Conservation (phyloP, 2,329 filamentous ascomycete genomes). For the Calonectria hongkongensis region DNA sequence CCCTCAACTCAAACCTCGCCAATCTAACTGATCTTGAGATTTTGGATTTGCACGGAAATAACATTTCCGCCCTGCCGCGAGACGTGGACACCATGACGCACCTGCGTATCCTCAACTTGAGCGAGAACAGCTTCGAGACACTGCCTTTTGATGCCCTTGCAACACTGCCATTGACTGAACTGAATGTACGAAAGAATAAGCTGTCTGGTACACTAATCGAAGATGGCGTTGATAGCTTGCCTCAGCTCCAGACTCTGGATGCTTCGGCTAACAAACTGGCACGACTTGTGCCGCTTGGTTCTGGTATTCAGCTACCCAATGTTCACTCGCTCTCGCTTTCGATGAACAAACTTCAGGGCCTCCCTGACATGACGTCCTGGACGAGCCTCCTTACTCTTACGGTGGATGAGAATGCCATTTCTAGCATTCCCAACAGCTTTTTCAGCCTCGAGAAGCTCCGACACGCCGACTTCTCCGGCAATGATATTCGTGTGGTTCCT, state of each 20-base stretch:
- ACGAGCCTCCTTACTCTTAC: conserved; percentile 81
- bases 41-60: conserved; percentile 88
- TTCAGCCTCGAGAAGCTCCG: conserved; percentile 79
- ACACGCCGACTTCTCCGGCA: conserved; percentile 88
- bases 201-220: conserved; percentile 84
- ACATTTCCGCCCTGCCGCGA: conserved; percentile 81
- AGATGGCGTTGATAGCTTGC: conserved; percentile 73
- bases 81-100: conserved; percentile 79
- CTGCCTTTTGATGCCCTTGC: conserved; percentile 83
- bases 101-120: conserved; percentile 86
- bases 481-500: conserved; percentile 86
- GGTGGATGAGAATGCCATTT: conserved; percentile 88
- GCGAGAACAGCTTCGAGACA: conserved; percentile 83
- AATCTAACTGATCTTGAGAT: conserved; percentile 82
- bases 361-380: conserved; percentile 88
- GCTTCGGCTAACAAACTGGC: conserved; percentile 84
- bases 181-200: conserved; percentile 86
- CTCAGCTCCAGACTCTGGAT: conserved; percentile 84
- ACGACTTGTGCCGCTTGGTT: conserved; percentile 66
- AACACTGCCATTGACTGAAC: conserved; percentile 81
- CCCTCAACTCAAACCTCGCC: conserved; percentile 78
- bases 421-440: conserved; percentile 85
- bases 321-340: conserved; percentile 86
- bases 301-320: conserved; percentile 78
- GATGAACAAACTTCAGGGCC: conserved; percentile 83